Conservation (phyloP, 1,139 yeast species). For the Yamadazyma dendronema region DNA sequence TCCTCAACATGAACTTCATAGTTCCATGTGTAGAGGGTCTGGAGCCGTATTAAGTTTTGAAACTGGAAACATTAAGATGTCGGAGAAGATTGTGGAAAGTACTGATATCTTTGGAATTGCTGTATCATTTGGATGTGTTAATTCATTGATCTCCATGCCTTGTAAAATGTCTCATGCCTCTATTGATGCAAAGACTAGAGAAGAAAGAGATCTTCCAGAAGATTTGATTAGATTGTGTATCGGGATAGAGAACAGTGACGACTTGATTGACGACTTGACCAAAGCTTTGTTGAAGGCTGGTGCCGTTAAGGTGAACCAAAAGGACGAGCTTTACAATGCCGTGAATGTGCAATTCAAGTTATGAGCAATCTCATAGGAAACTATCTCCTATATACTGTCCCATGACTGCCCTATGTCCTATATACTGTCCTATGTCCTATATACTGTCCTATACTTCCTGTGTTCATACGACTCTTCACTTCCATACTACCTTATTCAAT, state of each 20-base stretch:
- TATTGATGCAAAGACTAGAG: constrained; percentile 81
- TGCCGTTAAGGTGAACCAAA: constrained; percentile 45
- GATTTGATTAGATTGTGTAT: constrained; percentile 85
- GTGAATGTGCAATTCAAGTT: constrained; percentile 43
- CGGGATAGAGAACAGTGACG: constrained; percentile 74
- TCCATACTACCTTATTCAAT: too few relatives aligned
- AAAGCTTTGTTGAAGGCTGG: constrained; percentile 69
- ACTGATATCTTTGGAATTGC: constrained; percentile 83
- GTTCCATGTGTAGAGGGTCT: constrained; percentile 74
- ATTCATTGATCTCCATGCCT: constrained; percentile 87
- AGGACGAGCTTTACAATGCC: constrained; percentile 44
- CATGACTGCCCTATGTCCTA: too few relatives aligned
- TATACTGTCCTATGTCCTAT: too few relatives aligned
- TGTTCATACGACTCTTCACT: too few relatives aligned
- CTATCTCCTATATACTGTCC: neutral
- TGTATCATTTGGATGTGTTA: constrained; percentile 92
- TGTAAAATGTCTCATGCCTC: constrained; percentile 97
- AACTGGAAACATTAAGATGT: constrained; percentile 68
- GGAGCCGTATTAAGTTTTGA: constrained; percentile 91
- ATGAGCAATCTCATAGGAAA: constrained; percentile 11
- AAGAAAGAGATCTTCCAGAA: constrained; percentile 87
- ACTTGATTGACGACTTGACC: constrained; percentile 69
- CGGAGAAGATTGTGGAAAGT: constrained; percentile 73
- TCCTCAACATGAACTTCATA: constrained; percentile 79
- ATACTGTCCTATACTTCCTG: too few relatives aligned